Conservation (phyloP, 2,329 filamentous ascomycete genomes). For the Alternaria triticina region DNA sequence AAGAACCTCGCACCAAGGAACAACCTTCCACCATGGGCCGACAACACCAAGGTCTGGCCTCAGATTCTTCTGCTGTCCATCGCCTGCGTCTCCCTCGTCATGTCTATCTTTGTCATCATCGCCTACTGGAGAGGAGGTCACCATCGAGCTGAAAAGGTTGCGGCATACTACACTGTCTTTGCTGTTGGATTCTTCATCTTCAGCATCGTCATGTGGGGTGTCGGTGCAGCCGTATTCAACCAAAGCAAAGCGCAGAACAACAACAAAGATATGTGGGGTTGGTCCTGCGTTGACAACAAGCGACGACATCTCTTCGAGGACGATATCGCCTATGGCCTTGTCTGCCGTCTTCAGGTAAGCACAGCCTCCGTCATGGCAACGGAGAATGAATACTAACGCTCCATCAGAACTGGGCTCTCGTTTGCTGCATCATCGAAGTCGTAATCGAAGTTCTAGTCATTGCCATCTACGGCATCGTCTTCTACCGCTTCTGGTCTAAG, state of each 20-base stretch:
- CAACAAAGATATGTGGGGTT: conserved; percentile 95
- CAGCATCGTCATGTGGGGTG: conserved; percentile 89
- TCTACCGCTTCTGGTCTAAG: conserved; percentile 98
- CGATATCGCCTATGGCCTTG: conserved; percentile 84
- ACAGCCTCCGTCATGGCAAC: too few relatives aligned
- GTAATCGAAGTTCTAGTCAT: conserved; percentile 92
- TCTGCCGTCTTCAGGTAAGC: conserved; percentile 84
- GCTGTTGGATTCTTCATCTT: conserved; percentile 93
- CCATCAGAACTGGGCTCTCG: conserved; percentile 86
- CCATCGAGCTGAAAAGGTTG: conserved; percentile 85
- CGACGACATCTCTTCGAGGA: conserved; percentile 77
- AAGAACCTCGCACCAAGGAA: conserved; percentile 75
- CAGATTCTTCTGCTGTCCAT: conserved; percentile 83
- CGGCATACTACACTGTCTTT: conserved; percentile 94
- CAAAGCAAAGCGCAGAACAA: conserved; percentile 73
- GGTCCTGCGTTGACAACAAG: conserved; percentile 92
- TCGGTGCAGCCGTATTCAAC: conserved; percentile 85
- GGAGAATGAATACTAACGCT: conserved; percentile 16
- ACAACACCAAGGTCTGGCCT: conserved; percentile 81
- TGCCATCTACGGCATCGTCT: conserved; percentile 88
- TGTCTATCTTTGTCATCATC: conserved; percentile 80
- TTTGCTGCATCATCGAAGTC: conserved; percentile 97
- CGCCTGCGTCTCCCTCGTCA: conserved; percentile 77
- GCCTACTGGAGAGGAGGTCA: conserved; percentile 91
- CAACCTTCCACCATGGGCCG: conserved; percentile 83